These are phyloP conservation scores for Hura crepitans DNA, from an alignment of 441 rosid species.

Conservation along the genomic window DNA sequence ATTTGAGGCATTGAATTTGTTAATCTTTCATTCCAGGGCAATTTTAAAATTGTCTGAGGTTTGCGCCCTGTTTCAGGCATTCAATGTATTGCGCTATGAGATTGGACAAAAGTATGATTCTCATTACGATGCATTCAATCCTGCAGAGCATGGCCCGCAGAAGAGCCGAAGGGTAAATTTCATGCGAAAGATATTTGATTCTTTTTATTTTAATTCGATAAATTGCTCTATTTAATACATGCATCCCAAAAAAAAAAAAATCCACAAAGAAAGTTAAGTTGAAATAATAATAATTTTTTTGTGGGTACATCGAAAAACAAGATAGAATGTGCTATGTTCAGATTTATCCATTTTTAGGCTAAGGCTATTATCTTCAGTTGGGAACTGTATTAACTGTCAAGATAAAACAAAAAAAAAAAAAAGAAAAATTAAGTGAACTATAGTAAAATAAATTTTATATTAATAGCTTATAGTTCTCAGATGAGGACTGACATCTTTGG, in stretches of 20 bases:
- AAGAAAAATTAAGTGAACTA: too few relatives aligned
- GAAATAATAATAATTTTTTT: too few relatives aligned
- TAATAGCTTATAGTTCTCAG: too few relatives aligned
- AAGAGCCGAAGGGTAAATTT: conserved; percentile 49
- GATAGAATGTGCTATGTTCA: too few relatives aligned
- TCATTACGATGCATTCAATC: conserved; percentile 54
- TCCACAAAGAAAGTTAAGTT: neutral
- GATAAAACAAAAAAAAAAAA: too few relatives aligned
- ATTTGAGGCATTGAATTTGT: conserved; percentile 27
- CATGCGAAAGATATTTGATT: neutral
- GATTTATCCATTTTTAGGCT: too few relatives aligned
- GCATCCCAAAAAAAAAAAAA: neutral
- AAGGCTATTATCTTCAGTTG: too few relatives aligned
- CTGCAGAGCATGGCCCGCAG: conserved; percentile 50
- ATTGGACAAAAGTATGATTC: conserved; percentile 52
- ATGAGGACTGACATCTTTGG: neutral
- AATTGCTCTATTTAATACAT: neutral
- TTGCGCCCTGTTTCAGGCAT: conserved; percentile 47
- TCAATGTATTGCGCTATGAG: conserved; percentile 63
- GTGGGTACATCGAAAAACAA: neutral
- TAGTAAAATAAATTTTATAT: too few relatives aligned
- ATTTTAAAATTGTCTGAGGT: conserved; percentile 33
- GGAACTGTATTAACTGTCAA: too few relatives aligned
- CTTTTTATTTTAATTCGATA: neutral
- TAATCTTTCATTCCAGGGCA: conserved; percentile 35